These are phyloP conservation scores for Cercospora sp. DNA, from an alignment of 2,329 filamentous ascomycete species.

Conservation along the genomic window DNA sequence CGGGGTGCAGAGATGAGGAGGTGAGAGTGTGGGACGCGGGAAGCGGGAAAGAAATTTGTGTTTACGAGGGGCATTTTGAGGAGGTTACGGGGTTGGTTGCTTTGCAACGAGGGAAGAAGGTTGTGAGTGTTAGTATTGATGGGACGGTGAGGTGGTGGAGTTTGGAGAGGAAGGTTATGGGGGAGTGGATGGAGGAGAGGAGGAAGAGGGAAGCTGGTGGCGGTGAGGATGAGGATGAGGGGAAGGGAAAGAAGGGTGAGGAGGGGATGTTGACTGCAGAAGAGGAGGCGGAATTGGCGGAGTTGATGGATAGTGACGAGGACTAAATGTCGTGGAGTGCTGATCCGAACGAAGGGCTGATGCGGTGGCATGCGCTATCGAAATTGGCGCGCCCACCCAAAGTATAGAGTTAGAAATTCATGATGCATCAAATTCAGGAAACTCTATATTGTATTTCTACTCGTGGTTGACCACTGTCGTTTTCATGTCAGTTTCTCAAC, in stretches of 20 bases:
- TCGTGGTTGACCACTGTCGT: not conserved
- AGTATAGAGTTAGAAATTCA: not conserved
- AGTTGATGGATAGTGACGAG: constrained; percentile 79
- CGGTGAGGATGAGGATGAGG: constrained; percentile 46
- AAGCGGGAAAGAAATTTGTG: constrained; percentile 37
- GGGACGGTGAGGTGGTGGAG: constrained; percentile 85
- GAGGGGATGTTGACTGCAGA: constrained; percentile 72
- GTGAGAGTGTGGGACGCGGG: constrained; percentile 79
- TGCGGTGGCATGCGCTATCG: no score
- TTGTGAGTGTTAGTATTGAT: constrained; percentile 87
- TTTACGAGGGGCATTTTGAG: constrained; percentile 76
- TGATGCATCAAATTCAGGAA: not conserved
- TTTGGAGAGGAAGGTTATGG: constrained; percentile 62
- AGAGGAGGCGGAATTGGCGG: constrained; percentile 89
- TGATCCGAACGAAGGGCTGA: not conserved
- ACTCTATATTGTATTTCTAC: not conserved
- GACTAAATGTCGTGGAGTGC: not conserved
- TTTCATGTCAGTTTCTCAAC: not conserved
- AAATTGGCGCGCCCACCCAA: not conserved
- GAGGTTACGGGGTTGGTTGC: constrained; percentile 82
- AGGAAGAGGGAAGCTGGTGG: constrained; percentile 50
- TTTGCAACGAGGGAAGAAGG: constrained; percentile 44
- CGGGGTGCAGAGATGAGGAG: constrained; percentile 87
- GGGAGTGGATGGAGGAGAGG: constrained; percentile 52
- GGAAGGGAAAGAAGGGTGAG: constrained; percentile 43